These are phyloP conservation scores for Penicillium sp. DNA, from an alignment of 2,329 filamentous ascomycete species.

Conservation along the genomic window DNA sequence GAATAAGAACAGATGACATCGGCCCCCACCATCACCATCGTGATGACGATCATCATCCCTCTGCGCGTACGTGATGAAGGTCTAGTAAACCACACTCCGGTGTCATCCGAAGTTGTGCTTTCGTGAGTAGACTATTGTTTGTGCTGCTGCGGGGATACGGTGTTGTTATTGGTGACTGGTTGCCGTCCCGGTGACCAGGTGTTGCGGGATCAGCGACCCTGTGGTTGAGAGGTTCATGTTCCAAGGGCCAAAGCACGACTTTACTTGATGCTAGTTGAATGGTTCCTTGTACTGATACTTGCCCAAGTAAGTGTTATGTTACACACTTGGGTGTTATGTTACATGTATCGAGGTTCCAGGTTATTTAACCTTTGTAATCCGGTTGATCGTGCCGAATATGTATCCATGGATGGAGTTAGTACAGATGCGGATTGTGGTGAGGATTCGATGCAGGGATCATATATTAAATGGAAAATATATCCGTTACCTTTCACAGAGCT, in stretches of 20 bases:
- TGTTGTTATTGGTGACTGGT: slow-evolving; percentile 1
- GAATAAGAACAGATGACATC: background rate
- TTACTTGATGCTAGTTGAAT: background rate
- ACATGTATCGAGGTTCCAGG: background rate
- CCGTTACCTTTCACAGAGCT: background rate
- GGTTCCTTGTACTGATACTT: background rate
- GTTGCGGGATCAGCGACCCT: background rate
- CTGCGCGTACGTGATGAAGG: background rate
- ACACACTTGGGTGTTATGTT: background rate
- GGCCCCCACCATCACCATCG: background rate
- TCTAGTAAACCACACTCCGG: background rate
- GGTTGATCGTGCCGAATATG: background rate
- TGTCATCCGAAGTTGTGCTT: background rate
- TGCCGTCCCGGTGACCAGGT: slow-evolving; percentile 1
- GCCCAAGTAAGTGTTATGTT: background rate
- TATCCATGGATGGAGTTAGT: background rate
- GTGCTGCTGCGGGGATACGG: background rate
- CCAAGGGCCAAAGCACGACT: background rate
- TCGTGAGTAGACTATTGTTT: background rate
- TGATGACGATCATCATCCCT: background rate
- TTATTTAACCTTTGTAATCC: background rate
- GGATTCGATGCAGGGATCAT: background rate
- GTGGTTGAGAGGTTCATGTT: background rate
- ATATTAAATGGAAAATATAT: background rate
- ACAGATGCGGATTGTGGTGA: background rate